These are phyloP conservation scores for Globisporangium parvum DNA, from an alignment of 352 stramenopile species.

Conservation along the genomic window DNA sequence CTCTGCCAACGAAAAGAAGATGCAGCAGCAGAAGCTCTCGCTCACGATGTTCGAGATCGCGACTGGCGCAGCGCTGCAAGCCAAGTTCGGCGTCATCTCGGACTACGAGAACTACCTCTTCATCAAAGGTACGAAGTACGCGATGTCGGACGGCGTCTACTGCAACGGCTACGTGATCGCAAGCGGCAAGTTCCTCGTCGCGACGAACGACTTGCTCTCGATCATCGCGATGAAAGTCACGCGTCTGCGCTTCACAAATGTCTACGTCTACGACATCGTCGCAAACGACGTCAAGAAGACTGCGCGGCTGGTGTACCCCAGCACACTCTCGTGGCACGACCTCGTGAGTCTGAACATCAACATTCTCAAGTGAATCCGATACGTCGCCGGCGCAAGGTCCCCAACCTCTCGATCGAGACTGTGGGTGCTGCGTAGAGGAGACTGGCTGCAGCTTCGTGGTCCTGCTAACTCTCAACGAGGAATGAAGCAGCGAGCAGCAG, in stretches of 20 bases:
- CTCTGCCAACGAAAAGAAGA: too few relatives aligned
- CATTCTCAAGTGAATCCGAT: not conserved
- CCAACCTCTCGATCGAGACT: too few relatives aligned
- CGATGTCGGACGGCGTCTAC: not conserved
- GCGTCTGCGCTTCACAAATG: not conserved
- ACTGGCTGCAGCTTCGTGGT: too few relatives aligned
- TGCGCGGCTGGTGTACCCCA: not conserved
- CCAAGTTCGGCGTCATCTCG: not conserved
- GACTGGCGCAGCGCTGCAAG: not conserved
- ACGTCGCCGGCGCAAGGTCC: too few relatives aligned
- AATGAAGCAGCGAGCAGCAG: too few relatives aligned
- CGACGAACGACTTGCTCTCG: conserved; percentile 16
- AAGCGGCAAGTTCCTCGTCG: conserved; percentile 21
- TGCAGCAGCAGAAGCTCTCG: conserved; percentile 1
- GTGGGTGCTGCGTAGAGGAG: too few relatives aligned
- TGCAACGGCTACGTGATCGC: conserved; percentile 26
- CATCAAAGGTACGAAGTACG: conserved; percentile 1
- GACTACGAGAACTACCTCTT: not conserved
- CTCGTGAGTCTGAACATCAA: not conserved
- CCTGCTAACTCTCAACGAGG: too few relatives aligned
- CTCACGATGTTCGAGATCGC: conserved; percentile 19
- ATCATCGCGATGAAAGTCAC: conserved; percentile 7
- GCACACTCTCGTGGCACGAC: not conserved
- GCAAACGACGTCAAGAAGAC: not conserved
- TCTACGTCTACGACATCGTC: conserved; percentile 9